Evolutionary conservation across 306 rosid species (phyloP).

Genomic region (Lagenaria siceraria): DNA sequence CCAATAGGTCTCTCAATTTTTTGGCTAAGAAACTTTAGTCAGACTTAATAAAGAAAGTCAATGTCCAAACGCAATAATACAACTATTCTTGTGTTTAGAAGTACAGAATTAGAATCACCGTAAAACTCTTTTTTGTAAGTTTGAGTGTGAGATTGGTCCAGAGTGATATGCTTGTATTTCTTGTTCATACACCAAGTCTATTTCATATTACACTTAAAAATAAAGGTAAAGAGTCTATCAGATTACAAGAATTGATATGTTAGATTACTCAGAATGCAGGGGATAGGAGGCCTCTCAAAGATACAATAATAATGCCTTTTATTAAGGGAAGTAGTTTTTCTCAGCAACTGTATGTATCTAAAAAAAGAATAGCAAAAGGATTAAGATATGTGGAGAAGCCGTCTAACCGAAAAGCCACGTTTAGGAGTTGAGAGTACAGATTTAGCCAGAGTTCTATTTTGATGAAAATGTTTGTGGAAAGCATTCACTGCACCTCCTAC

Average conservation of each 20-base stretch:
- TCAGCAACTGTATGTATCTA: background rate
- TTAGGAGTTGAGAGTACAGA: slow-evolving; percentile 14
- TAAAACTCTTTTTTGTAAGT: no score
- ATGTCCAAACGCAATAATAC: no score
- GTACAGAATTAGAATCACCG: no score
- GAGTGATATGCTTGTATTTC: background rate
- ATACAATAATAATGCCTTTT: background rate
- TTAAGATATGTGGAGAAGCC: slow-evolving; percentile 10
- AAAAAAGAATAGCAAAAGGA: background rate
- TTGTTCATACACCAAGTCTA: no score
- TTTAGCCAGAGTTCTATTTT: background rate
- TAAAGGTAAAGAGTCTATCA: background rate
- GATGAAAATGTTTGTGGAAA: slow-evolving; percentile 57
- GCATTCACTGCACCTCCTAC: slow-evolving; percentile 69
- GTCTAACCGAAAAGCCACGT: slow-evolving; percentile 33
- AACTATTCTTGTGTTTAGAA: no score
- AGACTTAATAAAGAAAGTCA: no score
- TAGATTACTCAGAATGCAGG: background rate
- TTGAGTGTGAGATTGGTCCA: background rate
- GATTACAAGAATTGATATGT: background rate
- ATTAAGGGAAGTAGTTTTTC: background rate
- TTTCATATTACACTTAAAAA: no score
- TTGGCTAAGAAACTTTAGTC: no score
- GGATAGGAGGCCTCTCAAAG: background rate
- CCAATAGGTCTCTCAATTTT: no score